Conservation (phyloP, 108 stramenopile genomes). For the Parietichytrium sp. region DNA sequence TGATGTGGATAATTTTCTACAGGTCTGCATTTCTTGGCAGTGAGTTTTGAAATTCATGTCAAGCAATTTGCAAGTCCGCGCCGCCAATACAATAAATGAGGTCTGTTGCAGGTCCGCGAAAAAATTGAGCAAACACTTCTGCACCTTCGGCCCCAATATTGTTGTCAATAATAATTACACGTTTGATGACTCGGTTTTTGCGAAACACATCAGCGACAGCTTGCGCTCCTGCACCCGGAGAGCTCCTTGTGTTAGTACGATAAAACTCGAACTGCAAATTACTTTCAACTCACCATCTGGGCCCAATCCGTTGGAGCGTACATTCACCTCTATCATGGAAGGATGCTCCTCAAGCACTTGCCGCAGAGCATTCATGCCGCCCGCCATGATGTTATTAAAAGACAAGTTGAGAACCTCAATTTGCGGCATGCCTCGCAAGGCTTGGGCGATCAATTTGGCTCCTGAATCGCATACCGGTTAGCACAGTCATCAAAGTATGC, state of each 20-base stretch:
- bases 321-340: neutral
- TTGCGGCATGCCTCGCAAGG: neutral
- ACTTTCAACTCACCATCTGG: neutral
- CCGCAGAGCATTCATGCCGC: neutral
- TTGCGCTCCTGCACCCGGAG: no score
- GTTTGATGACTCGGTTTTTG: neutral
- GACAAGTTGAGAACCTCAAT: neutral
- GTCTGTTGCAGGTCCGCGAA: no score
- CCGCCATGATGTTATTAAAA: neutral
- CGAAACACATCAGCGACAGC: neutral
- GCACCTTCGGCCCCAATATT: constrained; percentile 18
- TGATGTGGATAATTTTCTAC: neutral
- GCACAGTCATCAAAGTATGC: no score
- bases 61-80: no score
- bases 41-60: neutral
- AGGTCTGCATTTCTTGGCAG: neutral
- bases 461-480: no score
- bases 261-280: no score
- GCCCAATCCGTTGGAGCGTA: constrained; percentile 13
- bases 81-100: no score
- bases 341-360: neutral
- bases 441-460: no score
- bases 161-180: constrained; percentile 13
- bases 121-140: neutral
- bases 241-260: no score